Base-by-base conservation (phyloP, 371 early-diverging fungal species). In the Lichtheimia ramosa region DNA sequence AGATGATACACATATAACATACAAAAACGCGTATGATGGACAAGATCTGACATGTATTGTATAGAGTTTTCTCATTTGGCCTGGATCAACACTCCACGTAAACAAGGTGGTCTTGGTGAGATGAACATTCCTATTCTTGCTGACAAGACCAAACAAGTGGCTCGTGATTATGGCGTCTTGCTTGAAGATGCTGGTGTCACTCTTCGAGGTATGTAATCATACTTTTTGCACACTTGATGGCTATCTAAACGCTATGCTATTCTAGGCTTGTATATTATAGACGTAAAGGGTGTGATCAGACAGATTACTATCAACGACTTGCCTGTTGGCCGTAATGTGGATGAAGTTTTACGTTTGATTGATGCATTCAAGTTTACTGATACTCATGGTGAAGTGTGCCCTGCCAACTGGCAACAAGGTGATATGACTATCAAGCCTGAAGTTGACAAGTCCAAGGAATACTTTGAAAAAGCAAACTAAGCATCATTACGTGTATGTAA, bases 391-490 rank as follows among this genome's bases (percentile, higher is more conserved):
- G 81, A 83, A 27, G 83, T 83, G 15, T 93, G 95, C 88, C 95
- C 96, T 54, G 93, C 88, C 55, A 87, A 88, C 81, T 96, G 96
- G 95, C 75, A 81, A 64, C 87, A 87, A 74, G 96, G 56, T 27
- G 24, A 64, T 43, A 69, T 70, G 59, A 77, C 86, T 63, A 82
- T 84, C 67, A 83, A 82, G 75, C 86, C 92, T 48, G 88, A 86
- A 66, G 83, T 87, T 34, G 61, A 73, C 56, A 69, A 83, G 63
- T 85, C 89, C 73, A 92, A 93, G 85, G 89, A 87, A 48, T 93
- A 88, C 82, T 93, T 93, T 54, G 43, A 58, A n/a, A 46, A 42
- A 28, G 64, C 50, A 40, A 64, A 64, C 64, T 54, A 64, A 58
- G 42, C 6, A 2, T 8, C 7, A 28, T n/a, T n/a, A n/a, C n/a